Evolutionary conservation across 2,329 filamentous ascomycete species (phyloP).

Genomic region (Metarhizium brunneum): DNA sequence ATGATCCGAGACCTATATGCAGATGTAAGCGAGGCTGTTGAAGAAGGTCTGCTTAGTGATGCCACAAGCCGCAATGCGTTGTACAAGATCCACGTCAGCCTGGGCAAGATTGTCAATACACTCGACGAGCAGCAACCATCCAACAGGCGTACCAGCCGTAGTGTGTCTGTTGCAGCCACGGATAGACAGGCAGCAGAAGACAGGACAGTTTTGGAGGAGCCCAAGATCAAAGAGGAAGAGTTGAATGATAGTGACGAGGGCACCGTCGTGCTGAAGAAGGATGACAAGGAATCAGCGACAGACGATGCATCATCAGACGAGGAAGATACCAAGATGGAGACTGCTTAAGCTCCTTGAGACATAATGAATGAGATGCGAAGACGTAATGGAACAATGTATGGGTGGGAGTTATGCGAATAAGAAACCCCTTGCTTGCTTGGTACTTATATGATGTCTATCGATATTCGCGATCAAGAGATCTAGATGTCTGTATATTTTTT

Average conservation of each 20-base stretch:
- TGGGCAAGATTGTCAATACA: slow-evolving; percentile 58
- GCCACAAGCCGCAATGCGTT: slow-evolving; percentile 54
- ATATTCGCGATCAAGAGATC: neutral
- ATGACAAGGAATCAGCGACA: slow-evolving; percentile 27
- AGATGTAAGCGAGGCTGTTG: slow-evolving; percentile 52
- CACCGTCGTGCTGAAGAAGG: slow-evolving; percentile 20
- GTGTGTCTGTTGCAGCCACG: slow-evolving; percentile 26
- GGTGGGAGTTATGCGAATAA: neutral
- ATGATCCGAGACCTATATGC: slow-evolving; percentile 50
- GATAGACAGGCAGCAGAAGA: slow-evolving; percentile 26
- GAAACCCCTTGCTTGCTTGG: neutral
- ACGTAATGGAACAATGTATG: neutral
- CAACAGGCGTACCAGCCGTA: slow-evolving; percentile 33
- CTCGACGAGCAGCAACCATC: slow-evolving; percentile 36
- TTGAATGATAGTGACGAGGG: slow-evolving; percentile 26
- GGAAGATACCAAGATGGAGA: slow-evolving; percentile 25
- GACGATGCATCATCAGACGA: slow-evolving; percentile 32
- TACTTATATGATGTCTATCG: neutral
- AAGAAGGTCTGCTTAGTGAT: slow-evolving; percentile 50
- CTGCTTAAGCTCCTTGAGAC: neutral
- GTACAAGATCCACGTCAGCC: slow-evolving; percentile 57
- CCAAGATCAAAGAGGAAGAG: slow-evolving; percentile 39
- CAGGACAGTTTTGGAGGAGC: slow-evolving; percentile 30
- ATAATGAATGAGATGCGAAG: slow-evolving; percentile 3
- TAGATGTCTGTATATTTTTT: neutral